Conservation (phyloP, 345 rosid species). For the Clausena lansium region DNA sequence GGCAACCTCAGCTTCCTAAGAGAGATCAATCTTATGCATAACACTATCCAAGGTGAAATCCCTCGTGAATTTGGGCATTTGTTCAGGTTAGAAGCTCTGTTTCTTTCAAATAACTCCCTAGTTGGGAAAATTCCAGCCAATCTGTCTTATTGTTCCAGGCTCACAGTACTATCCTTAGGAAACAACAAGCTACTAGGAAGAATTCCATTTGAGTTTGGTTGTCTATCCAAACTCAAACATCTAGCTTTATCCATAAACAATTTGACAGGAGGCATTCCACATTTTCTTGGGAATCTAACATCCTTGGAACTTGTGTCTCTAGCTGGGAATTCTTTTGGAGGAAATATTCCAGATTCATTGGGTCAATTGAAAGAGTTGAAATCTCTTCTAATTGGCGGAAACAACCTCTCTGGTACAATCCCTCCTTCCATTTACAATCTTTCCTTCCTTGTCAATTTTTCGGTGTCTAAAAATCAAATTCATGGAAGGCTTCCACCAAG, state of each 20-base stretch:
- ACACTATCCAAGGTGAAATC: conserved; percentile 6
- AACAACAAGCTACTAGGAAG: conserved; percentile 10
- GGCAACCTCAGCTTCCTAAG: conserved; percentile 12
- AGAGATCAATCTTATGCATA: conserved; percentile 8
- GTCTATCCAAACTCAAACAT: background rate
- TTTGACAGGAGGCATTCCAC: conserved; percentile 11
- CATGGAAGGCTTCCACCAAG: conserved; percentile 20
- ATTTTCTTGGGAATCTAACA: conserved; percentile 22
- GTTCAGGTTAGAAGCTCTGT: background rate
- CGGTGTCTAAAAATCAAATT: conserved; percentile 1
- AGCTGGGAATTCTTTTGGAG: background rate
- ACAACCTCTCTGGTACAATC: conserved; percentile 3
- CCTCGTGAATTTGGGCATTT: conserved; percentile 6
- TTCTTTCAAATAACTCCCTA: background rate
- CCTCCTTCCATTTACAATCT: conserved; percentile 10
- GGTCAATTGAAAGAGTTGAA: conserved; percentile 11
- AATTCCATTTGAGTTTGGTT: conserved; percentile 8
- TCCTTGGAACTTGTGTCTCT: background rate
- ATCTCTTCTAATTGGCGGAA: background rate
- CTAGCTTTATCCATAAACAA: background rate
- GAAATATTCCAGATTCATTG: background rate
- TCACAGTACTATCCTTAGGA: background rate
- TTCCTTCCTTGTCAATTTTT: background rate
- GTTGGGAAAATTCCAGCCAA: conserved; percentile 17
- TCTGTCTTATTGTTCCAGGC: conserved; percentile 11